Evolutionary conservation across 2,329 filamentous ascomycete species (phyloP), one percentile per base, ranked within the genome.

Genomic region (Monilinia polystroma): DNA sequence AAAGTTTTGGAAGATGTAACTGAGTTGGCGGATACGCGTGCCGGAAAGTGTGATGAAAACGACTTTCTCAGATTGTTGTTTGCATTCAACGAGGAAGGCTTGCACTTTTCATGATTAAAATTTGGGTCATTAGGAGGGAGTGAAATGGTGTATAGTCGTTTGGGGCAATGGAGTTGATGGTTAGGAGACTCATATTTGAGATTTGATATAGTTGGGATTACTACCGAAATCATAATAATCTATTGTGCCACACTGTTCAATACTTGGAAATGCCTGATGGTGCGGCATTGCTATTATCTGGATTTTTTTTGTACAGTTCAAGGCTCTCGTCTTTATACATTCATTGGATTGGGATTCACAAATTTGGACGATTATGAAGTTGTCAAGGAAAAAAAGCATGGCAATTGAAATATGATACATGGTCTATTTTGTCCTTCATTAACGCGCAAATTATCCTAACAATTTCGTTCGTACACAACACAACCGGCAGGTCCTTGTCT

Each of bases 41-140:
- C 93, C 14, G 85, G 92, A 69, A 89, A 95, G 81, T 96, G 93
- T 75, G 93, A 97, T 75, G 92, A 98, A 80, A 93, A 90, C 63
- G 93, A 97, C 74, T 98, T 97, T 76, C 79, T 99, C 76, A 89
- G 88, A 72, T 78, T 97, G 71, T 79, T 97, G 51, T 84, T 82
- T 72, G 90, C 90, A 2, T 97, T 97, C 78, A 97, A 97, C 77
- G 87, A 92, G 71, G 92, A 96, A 77, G 92, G 92, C 38, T 94
- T 98, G 68, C 94, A 97, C 80, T 98, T 98, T 69, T 71, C 74
- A 63, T 76, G 68, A 74, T 66, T n/a, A 29, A 20, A 51, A 18
- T 38, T 7, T 51, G n/a, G 54, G 45, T 45, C 1, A n/a, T 52
- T 53, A 53, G 41, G 54, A 45, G 23, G 64, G 66, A 49, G 56